phyloP scores from a whole-genome alignment of 192 early-diverging fungal species.

The Entomortierella lignicola region DNA sequence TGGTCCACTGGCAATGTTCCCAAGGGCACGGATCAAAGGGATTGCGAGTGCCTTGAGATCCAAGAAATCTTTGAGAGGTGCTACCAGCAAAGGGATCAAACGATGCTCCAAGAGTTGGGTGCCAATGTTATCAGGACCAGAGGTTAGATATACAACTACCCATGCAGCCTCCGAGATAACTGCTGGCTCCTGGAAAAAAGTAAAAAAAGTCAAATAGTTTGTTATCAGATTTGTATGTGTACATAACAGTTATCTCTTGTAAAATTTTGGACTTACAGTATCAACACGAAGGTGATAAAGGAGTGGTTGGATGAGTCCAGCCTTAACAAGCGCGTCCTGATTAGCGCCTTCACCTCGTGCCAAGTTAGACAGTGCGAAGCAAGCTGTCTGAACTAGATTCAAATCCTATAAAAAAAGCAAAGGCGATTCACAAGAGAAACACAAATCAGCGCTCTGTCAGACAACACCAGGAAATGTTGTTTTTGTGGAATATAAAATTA shows the following conservation, averaged over 20 bases:
- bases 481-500: too few relatives aligned
- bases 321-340: slow-evolving; percentile 62
- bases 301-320: slow-evolving; percentile 58
- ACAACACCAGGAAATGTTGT: neutral
- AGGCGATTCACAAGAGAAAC: neutral
- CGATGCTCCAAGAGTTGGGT: slow-evolving; percentile 50
- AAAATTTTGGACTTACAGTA: slow-evolving; percentile 50
- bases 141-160: slow-evolving; percentile 74
- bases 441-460: neutral
- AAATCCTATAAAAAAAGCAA: slow-evolving; percentile 45
- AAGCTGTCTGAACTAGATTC: slow-evolving; percentile 69
- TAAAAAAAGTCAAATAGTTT: too few relatives aligned
- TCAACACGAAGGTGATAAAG: slow-evolving; percentile 62
- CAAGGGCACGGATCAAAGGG: slow-evolving; percentile 72
- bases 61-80: slow-evolving; percentile 51
- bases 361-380: slow-evolving; percentile 80
- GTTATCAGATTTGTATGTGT: too few relatives aligned
- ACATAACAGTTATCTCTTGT: too few relatives aligned
- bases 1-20: slow-evolving; percentile 73
- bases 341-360: slow-evolving; percentile 70
- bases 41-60: slow-evolving; percentile 57
- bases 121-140: slow-evolving; percentile 59
- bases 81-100: slow-evolving; percentile 51
- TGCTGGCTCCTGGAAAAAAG: slow-evolving; percentile 50
- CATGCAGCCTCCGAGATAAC: slow-evolving; percentile 74